Evolutionary conservation across 495 filamentous ascomycete genomes (phyloP).

Genomic region (Sporormia fimetaria): DNA sequence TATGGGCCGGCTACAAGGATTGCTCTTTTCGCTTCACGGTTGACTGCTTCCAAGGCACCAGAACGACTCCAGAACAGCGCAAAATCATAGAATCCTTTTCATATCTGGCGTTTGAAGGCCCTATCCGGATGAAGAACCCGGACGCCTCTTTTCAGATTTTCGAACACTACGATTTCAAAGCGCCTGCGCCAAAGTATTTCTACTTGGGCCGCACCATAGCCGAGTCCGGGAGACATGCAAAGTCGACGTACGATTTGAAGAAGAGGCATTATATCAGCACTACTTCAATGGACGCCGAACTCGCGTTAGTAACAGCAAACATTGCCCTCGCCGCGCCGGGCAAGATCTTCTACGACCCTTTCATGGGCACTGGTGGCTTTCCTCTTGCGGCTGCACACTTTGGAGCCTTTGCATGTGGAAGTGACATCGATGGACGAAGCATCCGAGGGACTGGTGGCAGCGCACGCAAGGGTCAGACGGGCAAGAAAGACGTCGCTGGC

Average conservation of each 20-base stretch:
- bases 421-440: constrained; percentile 84
- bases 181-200: constrained; percentile 46
- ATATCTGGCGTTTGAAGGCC: constrained; percentile 66
- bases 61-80: constrained; percentile 45
- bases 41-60: constrained; percentile 64
- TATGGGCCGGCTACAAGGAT: constrained; percentile 52
- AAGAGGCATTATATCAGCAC: constrained; percentile 87
- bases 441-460: constrained; percentile 53
- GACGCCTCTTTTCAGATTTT: constrained; percentile 66
- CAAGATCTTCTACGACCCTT: constrained; percentile 83
- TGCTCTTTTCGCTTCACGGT: constrained; percentile 71
- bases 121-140: constrained; percentile 58
- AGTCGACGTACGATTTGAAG: constrained; percentile 76
- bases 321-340: constrained; percentile 70
- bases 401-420: constrained; percentile 66
- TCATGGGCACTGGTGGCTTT: constrained; percentile 89
- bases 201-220: constrained; percentile 63
- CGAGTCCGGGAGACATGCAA: constrained; percentile 49
- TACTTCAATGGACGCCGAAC: constrained; percentile 91
- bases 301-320: constrained; percentile 86
- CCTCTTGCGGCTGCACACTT: constrained; percentile 79
- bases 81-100: constrained; percentile 68
- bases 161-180: constrained; percentile 58
- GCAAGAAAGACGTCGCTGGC: constrained; percentile 43
- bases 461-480: constrained; percentile 20